Base-by-base conservation (phyloP, 2,329 filamentous ascomycete species). In the Sphaerulina musiva region DNA sequence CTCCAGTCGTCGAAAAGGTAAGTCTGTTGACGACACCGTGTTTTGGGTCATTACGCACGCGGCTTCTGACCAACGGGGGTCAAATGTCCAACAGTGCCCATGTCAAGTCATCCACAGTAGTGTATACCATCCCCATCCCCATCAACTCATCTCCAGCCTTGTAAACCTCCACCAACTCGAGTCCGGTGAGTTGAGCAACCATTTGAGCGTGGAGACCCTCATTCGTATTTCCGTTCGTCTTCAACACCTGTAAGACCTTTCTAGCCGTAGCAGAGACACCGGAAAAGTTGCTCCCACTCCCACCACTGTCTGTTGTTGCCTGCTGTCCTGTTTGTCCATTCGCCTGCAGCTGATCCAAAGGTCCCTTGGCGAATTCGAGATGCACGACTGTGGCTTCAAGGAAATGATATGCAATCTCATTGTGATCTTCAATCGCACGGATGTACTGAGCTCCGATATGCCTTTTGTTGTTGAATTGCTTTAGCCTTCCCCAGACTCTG, bases 381-480 rank as follows among this genome's bases (percentile, higher is more conserved):
- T 98, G 93, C 47, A 95, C 86, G 54, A 86, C 87, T 5, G 90
- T 88, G 26, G 89, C 86, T 74, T 98, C 92, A 50, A 98, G 82
- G 61, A 96, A 74, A 73, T 97, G 93, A 70, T 89, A 95, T 69
- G 86, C 86, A 69, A 97, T 81, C 78, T 98, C 93, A 75, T 98
- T 95, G 75, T 86, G 86, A 71, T 96, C 87, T 52, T 80, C 76
- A 51, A 97, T 76, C 3, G 87, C 84, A 51, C 90, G 85, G 60
- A 98, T 84, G 65, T 87, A 82, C 71, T 91, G 85, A 41, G 89
- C 86, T 59, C 81, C 84, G 51, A 98, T 80, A 70, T 90, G 86
- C 58, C 85, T 81, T 76, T 91, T 93, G 72, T 86, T 86, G 69
- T 86, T 85, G 74, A 95, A 95, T 51, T 79, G 80, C 74, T 90